These are phyloP conservation scores for Withania somnifera DNA, from an alignment of 305 asterid genomes.

Conservation along the genomic window DNA sequence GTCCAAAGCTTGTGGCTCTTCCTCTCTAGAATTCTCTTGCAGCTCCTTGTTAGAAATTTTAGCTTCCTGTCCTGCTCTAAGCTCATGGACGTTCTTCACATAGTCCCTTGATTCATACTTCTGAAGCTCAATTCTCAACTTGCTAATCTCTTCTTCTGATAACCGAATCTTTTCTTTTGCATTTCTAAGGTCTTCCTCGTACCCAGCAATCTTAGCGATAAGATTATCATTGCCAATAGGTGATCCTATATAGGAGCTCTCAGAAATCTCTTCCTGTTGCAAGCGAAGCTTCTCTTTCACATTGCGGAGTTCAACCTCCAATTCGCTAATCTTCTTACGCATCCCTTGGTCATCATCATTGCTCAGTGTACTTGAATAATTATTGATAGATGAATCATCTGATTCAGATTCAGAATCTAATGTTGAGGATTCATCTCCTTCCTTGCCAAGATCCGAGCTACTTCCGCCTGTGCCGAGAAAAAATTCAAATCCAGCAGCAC, in stretches of 20 bases:
- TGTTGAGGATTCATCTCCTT: constrained; percentile 68
- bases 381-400: constrained; percentile 71
- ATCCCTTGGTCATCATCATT: constrained; percentile 43
- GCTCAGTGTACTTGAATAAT: constrained; percentile 34
- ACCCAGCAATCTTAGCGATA: neutral
- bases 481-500: constrained; percentile 83
- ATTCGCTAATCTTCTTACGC: constrained; percentile 38
- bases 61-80: neutral
- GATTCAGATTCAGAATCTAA: constrained; percentile 81
- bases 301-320: constrained; percentile 9
- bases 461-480: constrained; percentile 54
- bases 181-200: constrained; percentile 15
- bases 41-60: constrained; percentile 6
- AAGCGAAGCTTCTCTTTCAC: constrained; percentile 9
- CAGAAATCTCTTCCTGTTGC: neutral
- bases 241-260: neutral
- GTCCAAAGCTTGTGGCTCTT: constrained; percentile 22
- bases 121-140: constrained; percentile 7
- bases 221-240: constrained; percentile 1
- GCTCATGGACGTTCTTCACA: neutral
- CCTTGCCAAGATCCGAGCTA: constrained; percentile 45
- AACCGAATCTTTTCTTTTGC: constrained; percentile 12
- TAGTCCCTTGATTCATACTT: neutral
- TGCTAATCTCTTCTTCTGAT: constrained; percentile 13
- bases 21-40: constrained; percentile 11